phyloP scores from a whole-genome alignment of 108 stramenopile genomes.

The Nitzschia palea region DNA sequence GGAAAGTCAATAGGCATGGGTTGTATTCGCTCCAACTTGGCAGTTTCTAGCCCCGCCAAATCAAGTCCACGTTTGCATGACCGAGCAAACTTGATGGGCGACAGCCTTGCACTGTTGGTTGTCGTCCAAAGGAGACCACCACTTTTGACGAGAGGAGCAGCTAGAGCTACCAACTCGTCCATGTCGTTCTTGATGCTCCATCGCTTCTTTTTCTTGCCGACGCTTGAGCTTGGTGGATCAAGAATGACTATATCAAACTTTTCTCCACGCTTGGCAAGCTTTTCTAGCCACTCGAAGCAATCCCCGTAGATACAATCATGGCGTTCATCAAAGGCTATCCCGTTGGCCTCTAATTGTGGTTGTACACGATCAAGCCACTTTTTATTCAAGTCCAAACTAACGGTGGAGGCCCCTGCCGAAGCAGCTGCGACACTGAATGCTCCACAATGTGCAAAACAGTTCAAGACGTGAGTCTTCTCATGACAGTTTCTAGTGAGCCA shows the following conservation, averaged over 20 bases:
- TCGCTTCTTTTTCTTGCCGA: constrained; percentile 76
- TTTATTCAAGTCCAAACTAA: constrained; percentile 73
- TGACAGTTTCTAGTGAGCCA: constrained; percentile 71
- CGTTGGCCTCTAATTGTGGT: constrained; percentile 79
- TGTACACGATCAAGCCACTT: constrained; percentile 82
- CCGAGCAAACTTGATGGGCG: constrained; percentile 65
- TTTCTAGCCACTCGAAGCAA: constrained; percentile 84
- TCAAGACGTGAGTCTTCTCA: constrained; percentile 69
- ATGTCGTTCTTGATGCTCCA: constrained; percentile 83
- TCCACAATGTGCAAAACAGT: constrained; percentile 84
- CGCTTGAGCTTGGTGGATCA: constrained; percentile 83
- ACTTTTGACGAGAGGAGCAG: constrained; percentile 72
- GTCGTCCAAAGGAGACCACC: constrained; percentile 77
- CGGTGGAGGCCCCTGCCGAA: constrained; percentile 72
- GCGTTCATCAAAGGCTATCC: constrained; percentile 67
- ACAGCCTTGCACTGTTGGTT: constrained; percentile 70
- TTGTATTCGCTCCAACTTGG: constrained; percentile 71
- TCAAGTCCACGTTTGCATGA: constrained; percentile 64
- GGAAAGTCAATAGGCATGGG: constrained; percentile 84
- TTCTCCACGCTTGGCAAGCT: constrained; percentile 76
- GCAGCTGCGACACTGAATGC: constrained; percentile 84
- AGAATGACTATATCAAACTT: constrained; percentile 85
- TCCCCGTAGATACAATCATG: constrained; percentile 87
- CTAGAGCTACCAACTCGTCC: constrained; percentile 72
- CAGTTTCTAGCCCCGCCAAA: constrained; percentile 53